Percentiles rank a stretch among this genome's conserved stretches.
Evolutionary conservation across 208 protist genomes (phyloP).

Genomic region (Acanthamoeba royreba): DNA sequence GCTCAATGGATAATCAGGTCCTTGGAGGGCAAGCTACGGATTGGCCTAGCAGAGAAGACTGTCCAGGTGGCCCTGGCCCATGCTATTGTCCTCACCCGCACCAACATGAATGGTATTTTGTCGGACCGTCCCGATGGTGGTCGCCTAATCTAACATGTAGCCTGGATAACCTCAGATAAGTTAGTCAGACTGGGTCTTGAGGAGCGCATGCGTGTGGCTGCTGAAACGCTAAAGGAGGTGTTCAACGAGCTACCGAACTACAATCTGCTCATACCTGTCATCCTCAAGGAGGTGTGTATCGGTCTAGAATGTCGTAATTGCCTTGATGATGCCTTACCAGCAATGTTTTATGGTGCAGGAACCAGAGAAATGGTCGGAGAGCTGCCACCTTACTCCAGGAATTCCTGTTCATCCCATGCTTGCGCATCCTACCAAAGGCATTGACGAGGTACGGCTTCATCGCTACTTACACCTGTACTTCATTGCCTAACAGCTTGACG

Average conservation of each 20-base stretch:
- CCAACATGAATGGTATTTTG: neutral
- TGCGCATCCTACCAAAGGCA: conserved; percentile 96
- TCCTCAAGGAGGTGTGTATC: conserved; percentile 48
- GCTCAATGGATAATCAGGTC: conserved; percentile 93
- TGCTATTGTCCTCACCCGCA: neutral
- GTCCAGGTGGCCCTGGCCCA: conserved; percentile 91
- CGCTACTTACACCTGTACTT: neutral
- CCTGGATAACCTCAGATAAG: neutral
- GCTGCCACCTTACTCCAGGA: conserved; percentile 71
- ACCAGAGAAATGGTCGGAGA: neutral
- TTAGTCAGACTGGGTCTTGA: neutral
- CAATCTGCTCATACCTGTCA: conserved; percentile 71
- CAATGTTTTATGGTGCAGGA: neutral
- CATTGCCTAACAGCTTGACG: neutral
- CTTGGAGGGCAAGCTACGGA: conserved; percentile 90
- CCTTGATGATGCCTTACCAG: too few relatives aligned
- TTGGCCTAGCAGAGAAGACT: conserved; percentile 95
- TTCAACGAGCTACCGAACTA: conserved; percentile 78
- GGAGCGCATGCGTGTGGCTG: neutral
- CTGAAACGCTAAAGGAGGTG: conserved; percentile 44
- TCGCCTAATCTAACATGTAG: too few relatives aligned
- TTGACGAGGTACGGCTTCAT: neutral
- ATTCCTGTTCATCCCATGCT: conserved; percentile 98
- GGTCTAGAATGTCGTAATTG: too few relatives aligned
- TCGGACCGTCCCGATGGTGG: conserved; percentile 83